Conservation (phyloP, 2,329 filamentous ascomycete genomes). For the Alternaria brassicicola region DNA sequence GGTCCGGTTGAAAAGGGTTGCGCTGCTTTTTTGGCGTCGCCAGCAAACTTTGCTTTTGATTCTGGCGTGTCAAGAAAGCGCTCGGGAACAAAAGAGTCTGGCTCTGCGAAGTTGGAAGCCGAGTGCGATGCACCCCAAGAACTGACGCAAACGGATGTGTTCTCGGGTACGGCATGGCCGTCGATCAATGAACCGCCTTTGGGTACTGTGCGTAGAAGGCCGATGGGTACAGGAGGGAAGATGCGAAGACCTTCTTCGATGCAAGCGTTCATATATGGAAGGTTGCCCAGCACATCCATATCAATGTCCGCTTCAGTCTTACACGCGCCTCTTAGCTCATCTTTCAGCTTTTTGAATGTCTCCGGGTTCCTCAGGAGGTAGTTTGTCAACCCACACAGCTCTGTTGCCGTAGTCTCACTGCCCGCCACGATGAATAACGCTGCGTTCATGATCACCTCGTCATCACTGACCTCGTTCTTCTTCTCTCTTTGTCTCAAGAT, state of each 20-base stretch:
- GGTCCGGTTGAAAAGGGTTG: slow-evolving; percentile 43
- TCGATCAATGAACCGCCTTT: slow-evolving; percentile 47
- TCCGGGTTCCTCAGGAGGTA: slow-evolving; percentile 38
- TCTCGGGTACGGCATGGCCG: slow-evolving; percentile 47
- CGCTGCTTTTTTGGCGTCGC: slow-evolving; percentile 38
- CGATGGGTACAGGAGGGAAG: slow-evolving; percentile 54
- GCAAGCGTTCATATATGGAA: slow-evolving; percentile 54
- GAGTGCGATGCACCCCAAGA: slow-evolving; percentile 41
- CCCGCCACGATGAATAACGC: slow-evolving; percentile 44
- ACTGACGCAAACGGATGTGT: slow-evolving; percentile 36
- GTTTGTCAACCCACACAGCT: slow-evolving; percentile 41
- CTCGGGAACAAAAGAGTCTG: slow-evolving; percentile 45
- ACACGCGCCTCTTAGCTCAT: slow-evolving; percentile 36
- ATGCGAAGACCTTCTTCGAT: slow-evolving; percentile 56
- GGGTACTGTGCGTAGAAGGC: slow-evolving; percentile 47
- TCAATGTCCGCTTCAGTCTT: slow-evolving; percentile 41
- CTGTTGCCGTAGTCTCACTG: slow-evolving; percentile 44
- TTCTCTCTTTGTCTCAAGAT: slow-evolving; percentile 42
- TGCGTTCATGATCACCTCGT: slow-evolving; percentile 43
- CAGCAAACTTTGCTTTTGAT: slow-evolving; percentile 18
- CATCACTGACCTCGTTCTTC: slow-evolving; percentile 43
- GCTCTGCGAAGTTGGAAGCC: slow-evolving; percentile 40
- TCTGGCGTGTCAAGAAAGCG: slow-evolving; percentile 39
- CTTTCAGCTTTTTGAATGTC: slow-evolving; percentile 29
- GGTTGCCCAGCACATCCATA: slow-evolving; percentile 34